phyloP scores from a whole-genome alignment of 1,284 basidiomycete species.

The Takashimella tepidaria region DNA sequence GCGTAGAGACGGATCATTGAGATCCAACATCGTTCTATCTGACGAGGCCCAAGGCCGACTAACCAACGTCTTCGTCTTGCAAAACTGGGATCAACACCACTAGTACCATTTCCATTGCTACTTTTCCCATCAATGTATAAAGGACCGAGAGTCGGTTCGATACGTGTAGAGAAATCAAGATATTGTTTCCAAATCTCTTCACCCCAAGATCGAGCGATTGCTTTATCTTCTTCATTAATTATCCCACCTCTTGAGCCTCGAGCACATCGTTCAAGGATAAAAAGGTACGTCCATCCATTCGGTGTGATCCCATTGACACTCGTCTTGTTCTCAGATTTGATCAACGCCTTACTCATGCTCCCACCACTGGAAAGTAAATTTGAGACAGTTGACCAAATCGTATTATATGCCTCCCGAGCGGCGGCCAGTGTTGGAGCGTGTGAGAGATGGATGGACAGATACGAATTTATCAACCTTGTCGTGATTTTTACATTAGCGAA shows the following conservation, averaged over 20 bases:
- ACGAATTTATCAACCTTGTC: conserved; percentile 69
- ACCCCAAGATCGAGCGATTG: conserved; percentile 23
- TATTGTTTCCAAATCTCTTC: conserved; percentile 34
- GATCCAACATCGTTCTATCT: conserved; percentile 39
- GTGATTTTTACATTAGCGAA: conserved; percentile 62
- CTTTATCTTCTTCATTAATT: conserved; percentile 16
- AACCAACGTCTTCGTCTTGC: conserved; percentile 14
- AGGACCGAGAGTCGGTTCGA: not conserved
- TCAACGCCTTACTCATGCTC: too few species aligned
- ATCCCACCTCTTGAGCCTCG: too few species aligned
- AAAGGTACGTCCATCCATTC: conserved; percentile 58
- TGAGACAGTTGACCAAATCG: conserved; percentile 32
- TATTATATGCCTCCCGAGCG: conserved; percentile 39
- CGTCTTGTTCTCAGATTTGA: conserved; percentile 54
- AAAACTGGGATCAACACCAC: not conserved
- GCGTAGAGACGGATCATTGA: conserved; percentile 34
- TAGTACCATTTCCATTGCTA: too few species aligned
- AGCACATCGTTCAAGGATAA: conserved; percentile 64
- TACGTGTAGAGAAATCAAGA: conserved; percentile 6
- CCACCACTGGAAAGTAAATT: conserved; percentile 28
- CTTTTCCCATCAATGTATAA: too few species aligned
- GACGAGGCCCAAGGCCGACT: conserved; percentile 36
- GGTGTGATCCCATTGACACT: conserved; percentile 35
- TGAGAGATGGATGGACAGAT: conserved; percentile 63
- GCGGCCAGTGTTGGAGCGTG: conserved; percentile 52